phyloP scores from a whole-genome alignment of 441 rosid species.

The Codiaeum variegatum region DNA sequence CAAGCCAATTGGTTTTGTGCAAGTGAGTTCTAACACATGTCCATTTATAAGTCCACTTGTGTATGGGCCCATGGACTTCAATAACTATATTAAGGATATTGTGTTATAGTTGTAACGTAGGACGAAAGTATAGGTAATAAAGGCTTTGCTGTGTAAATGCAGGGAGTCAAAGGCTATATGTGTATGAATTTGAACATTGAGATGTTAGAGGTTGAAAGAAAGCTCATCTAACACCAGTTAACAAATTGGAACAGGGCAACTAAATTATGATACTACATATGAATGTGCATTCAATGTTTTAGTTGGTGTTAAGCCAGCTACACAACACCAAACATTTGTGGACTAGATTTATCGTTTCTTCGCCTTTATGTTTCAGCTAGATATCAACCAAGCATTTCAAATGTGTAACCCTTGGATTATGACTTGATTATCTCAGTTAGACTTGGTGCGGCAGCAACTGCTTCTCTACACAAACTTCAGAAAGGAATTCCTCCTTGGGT shows the following conservation, averaged over 20 bases:
- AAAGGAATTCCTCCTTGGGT: constrained; percentile 90
- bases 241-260: neutral
- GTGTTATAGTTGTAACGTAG: neutral
- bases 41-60: no score
- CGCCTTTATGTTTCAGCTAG: neutral
- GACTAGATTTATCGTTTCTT: neutral
- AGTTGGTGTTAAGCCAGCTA: neutral
- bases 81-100: neutral
- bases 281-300: neutral
- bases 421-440: constrained; percentile 49
- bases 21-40: no score
- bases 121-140: neutral
- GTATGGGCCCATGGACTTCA: no score
- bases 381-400: neutral
- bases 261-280: neutral
- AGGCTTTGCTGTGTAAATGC: neutral
- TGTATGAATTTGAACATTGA: neutral
- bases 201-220: constrained; percentile 8
- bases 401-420: constrained; percentile 19
- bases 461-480: constrained; percentile 77
- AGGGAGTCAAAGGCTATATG: neutral
- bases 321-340: neutral
- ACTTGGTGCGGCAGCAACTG: constrained; percentile 87
- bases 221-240: neutral
- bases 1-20: no score